These are phyloP conservation scores for Cladosporium sp. DNA, from an alignment of 2,329 filamentous ascomycete species.

Conservation along the genomic window DNA sequence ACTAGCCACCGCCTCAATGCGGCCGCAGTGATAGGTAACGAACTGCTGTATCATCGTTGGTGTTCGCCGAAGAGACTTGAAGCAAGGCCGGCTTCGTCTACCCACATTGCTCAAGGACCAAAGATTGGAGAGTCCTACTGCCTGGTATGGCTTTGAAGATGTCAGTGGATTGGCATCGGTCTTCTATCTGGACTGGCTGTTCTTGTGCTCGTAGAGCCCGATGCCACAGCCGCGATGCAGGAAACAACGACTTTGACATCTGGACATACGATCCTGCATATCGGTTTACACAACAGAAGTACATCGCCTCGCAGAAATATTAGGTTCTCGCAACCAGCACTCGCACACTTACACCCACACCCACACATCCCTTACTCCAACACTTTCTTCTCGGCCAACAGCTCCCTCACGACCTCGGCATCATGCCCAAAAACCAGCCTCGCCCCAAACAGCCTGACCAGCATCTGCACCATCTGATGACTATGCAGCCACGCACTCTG, in stretches of 20 bases:
- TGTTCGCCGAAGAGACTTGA: not conserved
- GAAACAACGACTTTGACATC: not conserved
- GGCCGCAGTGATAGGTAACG: not conserved
- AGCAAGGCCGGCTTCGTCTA: not conserved
- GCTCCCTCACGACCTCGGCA: slow-evolving; percentile 20
- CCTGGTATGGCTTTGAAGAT: not conserved
- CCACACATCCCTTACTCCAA: not conserved
- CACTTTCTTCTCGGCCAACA: not conserved
- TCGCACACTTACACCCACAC: not conserved
- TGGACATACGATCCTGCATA: not conserved
- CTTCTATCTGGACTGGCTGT: not conserved
- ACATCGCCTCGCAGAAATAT: not conserved
- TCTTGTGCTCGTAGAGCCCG: too few relatives aligned
- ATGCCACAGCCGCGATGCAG: not conserved
- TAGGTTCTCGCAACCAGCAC: not conserved
- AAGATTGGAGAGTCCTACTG: not conserved
- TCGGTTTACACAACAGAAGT: not conserved
- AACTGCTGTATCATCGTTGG: not conserved
- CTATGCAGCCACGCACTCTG: slow-evolving; percentile 38
- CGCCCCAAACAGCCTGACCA: slow-evolving; percentile 27
- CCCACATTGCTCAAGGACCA: not conserved
- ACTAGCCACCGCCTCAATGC: too few relatives aligned
- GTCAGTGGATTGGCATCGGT: not conserved
- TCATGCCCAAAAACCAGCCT: slow-evolving; percentile 30
- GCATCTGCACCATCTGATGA: slow-evolving; percentile 28